Percentiles rank a stretch among this genome's conserved stretches.
Conservation (phyloP, 192 early-diverging fungal genomes). For the Phlyctochytrium planicorne region DNA sequence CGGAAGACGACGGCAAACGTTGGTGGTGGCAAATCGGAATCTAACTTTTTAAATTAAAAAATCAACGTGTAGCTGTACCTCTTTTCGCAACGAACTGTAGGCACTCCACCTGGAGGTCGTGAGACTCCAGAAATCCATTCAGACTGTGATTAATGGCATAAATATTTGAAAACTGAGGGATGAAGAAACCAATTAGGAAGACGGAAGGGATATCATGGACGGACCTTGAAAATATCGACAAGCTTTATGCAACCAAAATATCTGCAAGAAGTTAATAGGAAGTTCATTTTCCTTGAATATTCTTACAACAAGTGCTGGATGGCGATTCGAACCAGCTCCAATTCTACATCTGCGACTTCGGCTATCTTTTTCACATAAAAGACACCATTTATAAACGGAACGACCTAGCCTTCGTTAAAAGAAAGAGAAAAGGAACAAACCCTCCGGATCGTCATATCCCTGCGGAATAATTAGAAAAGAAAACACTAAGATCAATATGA, state of each 20-base stretch:
- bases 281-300: slow-evolving; percentile 3
- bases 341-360: slow-evolving; percentile 72
- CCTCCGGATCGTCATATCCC: background rate
- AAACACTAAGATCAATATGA: slow-evolving; percentile 71
- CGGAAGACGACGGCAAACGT: slow-evolving; percentile 70
- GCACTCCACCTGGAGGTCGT: slow-evolving; percentile 75
- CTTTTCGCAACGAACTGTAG: slow-evolving; percentile 58
- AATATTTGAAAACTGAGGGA: slow-evolving; percentile 78
- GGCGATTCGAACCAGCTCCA: slow-evolving; percentile 70
- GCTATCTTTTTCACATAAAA: slow-evolving; percentile 81
- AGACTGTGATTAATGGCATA: slow-evolving; percentile 73
- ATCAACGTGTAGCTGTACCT: background rate
- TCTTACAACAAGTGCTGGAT: slow-evolving; percentile 87
- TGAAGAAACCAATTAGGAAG: slow-evolving; percentile 1
- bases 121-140: slow-evolving; percentile 57
- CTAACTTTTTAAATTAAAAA: slow-evolving; percentile 6
- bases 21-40: slow-evolving; percentile 40
- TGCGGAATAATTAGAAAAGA: slow-evolving; percentile 1
- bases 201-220: too few species aligned
- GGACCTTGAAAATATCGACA: slow-evolving; percentile 80
- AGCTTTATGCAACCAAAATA: slow-evolving; percentile 89
- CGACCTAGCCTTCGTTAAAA: too few species aligned
- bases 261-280: slow-evolving; percentile 34
- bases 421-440: slow-evolving; percentile 4
- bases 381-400: slow-evolving; percentile 80